Conservation (phyloP, 148 eudicot genomes). For the Persicaria maculosa region DNA sequence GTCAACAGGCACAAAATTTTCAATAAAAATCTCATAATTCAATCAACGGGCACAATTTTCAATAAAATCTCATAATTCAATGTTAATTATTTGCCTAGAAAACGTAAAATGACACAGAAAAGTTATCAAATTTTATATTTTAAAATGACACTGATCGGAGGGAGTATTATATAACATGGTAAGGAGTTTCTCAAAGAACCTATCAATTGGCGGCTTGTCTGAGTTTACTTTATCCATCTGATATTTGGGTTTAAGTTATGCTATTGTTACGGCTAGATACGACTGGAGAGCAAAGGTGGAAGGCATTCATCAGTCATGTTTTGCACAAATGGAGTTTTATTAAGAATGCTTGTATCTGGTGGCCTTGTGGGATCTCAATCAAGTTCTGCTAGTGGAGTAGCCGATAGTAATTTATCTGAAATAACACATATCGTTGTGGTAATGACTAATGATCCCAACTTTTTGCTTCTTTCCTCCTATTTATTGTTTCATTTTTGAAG, state of each 20-base stretch:
- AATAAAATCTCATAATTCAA: too few relatives aligned
- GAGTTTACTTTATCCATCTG: slow-evolving; percentile 1
- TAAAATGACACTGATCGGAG: too few relatives aligned
- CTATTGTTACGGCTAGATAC: slow-evolving; percentile 44
- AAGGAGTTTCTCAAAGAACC: not conserved
- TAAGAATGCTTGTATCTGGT: slow-evolving; percentile 60
- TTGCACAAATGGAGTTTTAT: slow-evolving; percentile 81
- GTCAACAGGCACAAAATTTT: too few relatives aligned
- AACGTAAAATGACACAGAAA: too few relatives aligned
- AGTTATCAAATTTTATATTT: too few relatives aligned
- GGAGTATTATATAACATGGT: not conserved
- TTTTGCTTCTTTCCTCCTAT: not conserved
- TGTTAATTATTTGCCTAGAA: too few relatives aligned
- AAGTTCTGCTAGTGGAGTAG: slow-evolving; percentile 19
- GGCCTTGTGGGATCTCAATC: slow-evolving; percentile 33
- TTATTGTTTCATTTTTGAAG: not conserved
- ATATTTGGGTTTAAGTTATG: not conserved
- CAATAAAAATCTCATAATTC: too few relatives aligned
- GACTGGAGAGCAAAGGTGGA: slow-evolving; percentile 87
- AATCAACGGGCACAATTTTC: too few relatives aligned
- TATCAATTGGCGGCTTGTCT: not conserved
- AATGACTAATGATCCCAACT: slow-evolving; percentile 28
- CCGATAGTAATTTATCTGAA: slow-evolving; percentile 29
- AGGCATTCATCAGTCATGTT: slow-evolving; percentile 71
- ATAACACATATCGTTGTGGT: slow-evolving; percentile 95